Base-by-base conservation (phyloP, 331 rosid genomes). In the Pyrus hybrid region DNA sequence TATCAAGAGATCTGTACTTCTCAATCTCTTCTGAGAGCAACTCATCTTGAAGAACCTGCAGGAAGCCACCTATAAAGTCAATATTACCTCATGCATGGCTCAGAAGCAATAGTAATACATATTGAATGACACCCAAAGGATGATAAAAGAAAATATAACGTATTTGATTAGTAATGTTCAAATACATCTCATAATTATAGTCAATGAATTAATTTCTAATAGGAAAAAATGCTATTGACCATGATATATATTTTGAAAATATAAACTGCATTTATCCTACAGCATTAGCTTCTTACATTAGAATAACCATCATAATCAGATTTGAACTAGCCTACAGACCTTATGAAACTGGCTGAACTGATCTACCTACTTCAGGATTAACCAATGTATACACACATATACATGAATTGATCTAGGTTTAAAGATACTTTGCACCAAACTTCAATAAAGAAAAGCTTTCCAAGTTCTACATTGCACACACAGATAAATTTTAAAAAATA, bases 11-110 rank as follows among this genome's bases (percentile, higher is more conserved):
- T 81, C 89, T 86, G 76, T 85, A 84, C 76, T 68, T 83, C 83
- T 89, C 91, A 61, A 90, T 84, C 85, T 94, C 97, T 82, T 94
- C 88, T 57, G 85, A 84, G 62, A 94, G 89, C 75, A 90, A 83
- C 76, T 90, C 93, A 25, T 94, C 96, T 26, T 94, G 93, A 80
- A 89, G 87, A 74, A 72, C 84, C 99, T 92, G 84, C 78, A 79
- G 63, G 72, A 73, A 74, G 81, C 53, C 70, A 80, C 67, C 67
- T 74, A 69, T 56, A 74, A 57, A 66, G 73, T 70, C 66, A 83
- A 79, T 53, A 65, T 5, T 51, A n/a, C 23, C 21, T 45, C 23
- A 22, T 64, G n/a, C 21, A 32, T 14, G 22, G 70, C 53, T 20
- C 21, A 53, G 75, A 12, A 13, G 47, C 37, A 21, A 18, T 22